Evolutionary conservation across 1,284 basidiomycete species (phyloP).

Genomic region (Sporisorium graminicola): DNA sequence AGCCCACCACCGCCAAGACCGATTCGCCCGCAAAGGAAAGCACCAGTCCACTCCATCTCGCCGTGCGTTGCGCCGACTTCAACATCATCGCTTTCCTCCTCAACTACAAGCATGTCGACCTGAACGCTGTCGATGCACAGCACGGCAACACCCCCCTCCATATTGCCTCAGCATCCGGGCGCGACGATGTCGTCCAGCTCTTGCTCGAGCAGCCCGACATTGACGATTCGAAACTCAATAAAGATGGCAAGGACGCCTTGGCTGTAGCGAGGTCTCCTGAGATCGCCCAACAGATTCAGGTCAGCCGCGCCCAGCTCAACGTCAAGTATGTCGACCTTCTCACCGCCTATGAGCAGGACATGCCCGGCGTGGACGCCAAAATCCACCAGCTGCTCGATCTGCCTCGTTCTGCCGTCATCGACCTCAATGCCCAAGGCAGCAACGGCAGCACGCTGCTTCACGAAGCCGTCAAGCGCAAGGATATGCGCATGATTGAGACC

Average conservation of each 20-base stretch:
- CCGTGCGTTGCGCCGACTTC: constrained; percentile 81
- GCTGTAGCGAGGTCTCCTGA: constrained; percentile 78
- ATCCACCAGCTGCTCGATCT: constrained; percentile 52
- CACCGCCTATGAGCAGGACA: constrained; percentile 66
- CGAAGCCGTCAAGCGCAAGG: constrained; percentile 85
- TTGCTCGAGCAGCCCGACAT: constrained; percentile 75
- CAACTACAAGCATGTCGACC: constrained; percentile 76
- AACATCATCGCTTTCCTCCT: constrained; percentile 76
- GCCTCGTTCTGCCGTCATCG: constrained; percentile 55
- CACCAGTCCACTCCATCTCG: constrained; percentile 80
- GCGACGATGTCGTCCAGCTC: constrained; percentile 77
- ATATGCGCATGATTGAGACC: constrained; percentile 84
- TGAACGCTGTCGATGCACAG: constrained; percentile 64
- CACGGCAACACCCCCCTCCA: constrained; percentile 84
- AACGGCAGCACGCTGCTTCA: constrained; percentile 79
- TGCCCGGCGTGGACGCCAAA: constrained; percentile 73
- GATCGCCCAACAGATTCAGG: constrained; percentile 82
- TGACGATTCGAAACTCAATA: constrained; percentile 83
- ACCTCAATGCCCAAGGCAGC: constrained; percentile 56
- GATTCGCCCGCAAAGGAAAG: constrained; percentile 49
- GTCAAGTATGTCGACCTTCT: constrained; percentile 81
- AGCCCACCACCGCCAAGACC: constrained; percentile 12
- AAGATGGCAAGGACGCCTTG: constrained; percentile 78
- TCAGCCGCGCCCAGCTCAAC: constrained; percentile 80
- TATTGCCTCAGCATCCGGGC: constrained; percentile 83